Conservation (phyloP, 305 asterid genomes). For the Solanum hybrid region DNA sequence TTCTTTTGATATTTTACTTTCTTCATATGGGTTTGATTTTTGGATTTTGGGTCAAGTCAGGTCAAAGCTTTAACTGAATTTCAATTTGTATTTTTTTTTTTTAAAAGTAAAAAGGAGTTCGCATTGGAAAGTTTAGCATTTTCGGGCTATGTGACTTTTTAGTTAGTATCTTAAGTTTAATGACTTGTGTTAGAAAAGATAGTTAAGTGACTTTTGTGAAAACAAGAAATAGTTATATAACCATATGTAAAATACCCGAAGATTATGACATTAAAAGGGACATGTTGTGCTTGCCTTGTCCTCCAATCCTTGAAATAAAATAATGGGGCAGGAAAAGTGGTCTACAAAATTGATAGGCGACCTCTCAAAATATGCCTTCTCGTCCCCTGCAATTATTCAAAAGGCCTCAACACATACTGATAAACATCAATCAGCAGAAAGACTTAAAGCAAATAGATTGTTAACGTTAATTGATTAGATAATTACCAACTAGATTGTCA, state of each 20-base stretch:
- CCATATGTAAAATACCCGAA: background rate
- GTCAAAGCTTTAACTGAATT: background rate
- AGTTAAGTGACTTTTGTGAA: background rate
- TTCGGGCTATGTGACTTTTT: background rate
- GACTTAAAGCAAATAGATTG: background rate
- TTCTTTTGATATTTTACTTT: background rate
- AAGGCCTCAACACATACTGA: background rate
- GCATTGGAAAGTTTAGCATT: background rate
- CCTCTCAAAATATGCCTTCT: conserved; percentile 54
- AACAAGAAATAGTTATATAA: background rate
- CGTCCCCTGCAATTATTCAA: conserved; percentile 45
- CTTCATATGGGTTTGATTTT: background rate
- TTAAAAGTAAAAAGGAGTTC: background rate
- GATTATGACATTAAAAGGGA: background rate
- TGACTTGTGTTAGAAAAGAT: background rate
- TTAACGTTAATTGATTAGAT: background rate
- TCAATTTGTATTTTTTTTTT: background rate
- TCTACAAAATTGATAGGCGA: conserved; percentile 84
- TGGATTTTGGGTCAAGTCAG: background rate
- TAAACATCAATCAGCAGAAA: background rate
- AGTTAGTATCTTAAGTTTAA: background rate
- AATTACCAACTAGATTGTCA: conserved; percentile 79
- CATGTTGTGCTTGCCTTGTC: conserved; percentile 47
- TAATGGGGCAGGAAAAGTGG: conserved; percentile 72
- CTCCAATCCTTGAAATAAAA: conserved; percentile 83